Conservation (phyloP, 768 basidiomycete species). For the Artomyces pyxidatus region DNA sequence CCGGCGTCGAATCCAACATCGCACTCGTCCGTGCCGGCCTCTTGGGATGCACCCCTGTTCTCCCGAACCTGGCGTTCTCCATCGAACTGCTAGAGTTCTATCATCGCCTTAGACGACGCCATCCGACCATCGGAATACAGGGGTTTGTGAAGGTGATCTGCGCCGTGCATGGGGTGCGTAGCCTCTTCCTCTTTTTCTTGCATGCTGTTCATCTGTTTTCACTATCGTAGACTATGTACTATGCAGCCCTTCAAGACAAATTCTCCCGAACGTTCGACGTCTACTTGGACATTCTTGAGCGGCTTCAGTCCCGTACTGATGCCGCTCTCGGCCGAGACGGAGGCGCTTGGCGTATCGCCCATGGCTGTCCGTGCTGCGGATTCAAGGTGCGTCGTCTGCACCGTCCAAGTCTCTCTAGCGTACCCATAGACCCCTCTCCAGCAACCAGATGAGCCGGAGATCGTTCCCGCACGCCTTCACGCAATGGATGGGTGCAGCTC, state of each 20-base stretch:
- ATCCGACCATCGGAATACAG: neutral
- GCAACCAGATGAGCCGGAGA: neutral
- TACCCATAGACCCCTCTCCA: neutral
- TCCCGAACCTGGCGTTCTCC: neutral
- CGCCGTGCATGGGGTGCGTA: neutral
- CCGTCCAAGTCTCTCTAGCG: neutral
- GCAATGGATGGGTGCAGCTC: constrained; percentile 2
- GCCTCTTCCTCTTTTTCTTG: too few species aligned
- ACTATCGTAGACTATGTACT: neutral
- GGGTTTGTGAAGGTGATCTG: neutral
- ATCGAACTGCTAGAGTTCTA: neutral
- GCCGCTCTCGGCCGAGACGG: neutral
- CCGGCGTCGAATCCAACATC: neutral
- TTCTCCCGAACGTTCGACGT: neutral
- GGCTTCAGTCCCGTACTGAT: neutral
- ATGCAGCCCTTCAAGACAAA: neutral
- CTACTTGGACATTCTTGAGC: neutral
- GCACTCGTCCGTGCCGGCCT: neutral
- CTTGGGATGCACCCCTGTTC: neutral
- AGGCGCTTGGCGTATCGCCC: neutral
- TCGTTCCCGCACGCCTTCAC: neutral
- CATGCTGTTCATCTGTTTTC: neutral
- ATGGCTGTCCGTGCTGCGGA: neutral
- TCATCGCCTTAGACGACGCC: neutral
- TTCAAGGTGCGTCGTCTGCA: neutral